These are phyloP conservation scores for Litsea cubeba DNA, from an alignment of 164 flowering plant species.

Conservation along the genomic window DNA sequence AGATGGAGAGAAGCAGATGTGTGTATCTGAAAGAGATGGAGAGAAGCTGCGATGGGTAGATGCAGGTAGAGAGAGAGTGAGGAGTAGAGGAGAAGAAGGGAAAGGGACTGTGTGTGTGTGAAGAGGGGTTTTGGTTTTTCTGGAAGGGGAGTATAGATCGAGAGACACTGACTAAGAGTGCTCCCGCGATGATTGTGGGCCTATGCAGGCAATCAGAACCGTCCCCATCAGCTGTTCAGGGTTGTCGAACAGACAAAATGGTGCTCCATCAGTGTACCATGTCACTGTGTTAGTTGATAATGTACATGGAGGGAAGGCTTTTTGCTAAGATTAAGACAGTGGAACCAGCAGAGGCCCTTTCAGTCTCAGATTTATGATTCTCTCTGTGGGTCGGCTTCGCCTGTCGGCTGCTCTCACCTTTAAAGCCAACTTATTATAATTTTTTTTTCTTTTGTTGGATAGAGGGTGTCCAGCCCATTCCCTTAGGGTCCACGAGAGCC, in stretches of 20 bases:
- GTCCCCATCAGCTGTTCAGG: neutral
- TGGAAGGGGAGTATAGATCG: neutral
- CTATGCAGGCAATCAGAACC: no score
- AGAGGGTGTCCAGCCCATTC: no score
- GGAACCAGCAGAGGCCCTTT: neutral
- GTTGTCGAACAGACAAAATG: neutral
- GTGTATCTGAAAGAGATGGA: neutral
- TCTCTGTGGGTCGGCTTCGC: neutral
- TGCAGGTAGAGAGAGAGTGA: neutral
- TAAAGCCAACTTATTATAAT: neutral
- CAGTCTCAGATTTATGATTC: neutral
- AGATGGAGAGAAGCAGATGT: constrained; percentile 4
- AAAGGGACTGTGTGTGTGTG: neutral
- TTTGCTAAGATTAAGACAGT: neutral
- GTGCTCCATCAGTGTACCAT: no score
- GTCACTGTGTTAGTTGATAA: no score
- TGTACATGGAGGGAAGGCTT: no score
- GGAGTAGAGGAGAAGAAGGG: neutral
- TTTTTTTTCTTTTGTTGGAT: no score
- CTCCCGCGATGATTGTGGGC: neutral
- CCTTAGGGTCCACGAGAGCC: no score
- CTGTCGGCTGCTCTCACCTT: neutral
- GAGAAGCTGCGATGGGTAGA: neutral
- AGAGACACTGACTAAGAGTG: neutral
- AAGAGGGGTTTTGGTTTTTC: neutral